Evolutionary conservation across 768 basidiomycete genomes (phyloP).

Genomic region (Lentinus brumalis): DNA sequence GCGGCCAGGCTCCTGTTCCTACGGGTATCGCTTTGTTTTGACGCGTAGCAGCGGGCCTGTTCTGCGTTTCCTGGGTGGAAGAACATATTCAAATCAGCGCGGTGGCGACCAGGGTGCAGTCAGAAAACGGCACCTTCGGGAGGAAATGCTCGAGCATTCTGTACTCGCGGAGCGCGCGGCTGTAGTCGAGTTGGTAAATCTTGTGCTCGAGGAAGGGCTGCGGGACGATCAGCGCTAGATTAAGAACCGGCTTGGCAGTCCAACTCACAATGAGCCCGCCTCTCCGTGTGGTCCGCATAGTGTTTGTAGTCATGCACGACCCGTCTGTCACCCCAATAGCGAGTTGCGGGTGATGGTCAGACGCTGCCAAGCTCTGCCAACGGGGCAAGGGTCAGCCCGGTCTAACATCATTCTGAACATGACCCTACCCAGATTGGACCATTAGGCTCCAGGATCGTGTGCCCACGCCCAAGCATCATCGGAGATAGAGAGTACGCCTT

Average conservation of each 20-base stretch:
- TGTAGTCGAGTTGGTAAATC: conserved; percentile 88
- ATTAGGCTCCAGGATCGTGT: conserved; percentile 68
- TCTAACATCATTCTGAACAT: not conserved
- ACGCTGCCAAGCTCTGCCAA: conserved; percentile 65
- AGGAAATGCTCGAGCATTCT: conserved; percentile 88
- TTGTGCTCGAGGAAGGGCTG: conserved; percentile 80
- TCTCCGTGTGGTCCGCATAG: conserved; percentile 64
- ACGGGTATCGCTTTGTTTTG: conserved; percentile 38
- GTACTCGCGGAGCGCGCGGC: conserved; percentile 68
- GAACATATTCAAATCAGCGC: not conserved
- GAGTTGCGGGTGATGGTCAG: conserved; percentile 87
- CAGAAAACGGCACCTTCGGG: conserved; percentile 54
- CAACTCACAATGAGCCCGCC: conserved; percentile 70
- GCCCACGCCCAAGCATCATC: conserved; percentile 71
- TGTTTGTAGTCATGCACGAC: conserved; percentile 71
- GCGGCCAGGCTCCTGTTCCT: conserved; percentile 75
- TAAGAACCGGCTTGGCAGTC: not conserved
- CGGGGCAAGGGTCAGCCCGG: not conserved
- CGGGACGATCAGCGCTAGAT: not conserved
- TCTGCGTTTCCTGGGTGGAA: conserved; percentile 50
- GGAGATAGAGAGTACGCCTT: conserved; percentile 76
- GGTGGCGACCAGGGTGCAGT: not conserved
- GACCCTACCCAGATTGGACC: conserved; percentile 84
- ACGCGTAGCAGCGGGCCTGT: conserved; percentile 43
- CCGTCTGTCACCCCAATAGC: conserved; percentile 87